Base-by-base conservation (phyloP, 768 basidiomycete genomes). In the Leucocoprinus birnbaumii region DNA sequence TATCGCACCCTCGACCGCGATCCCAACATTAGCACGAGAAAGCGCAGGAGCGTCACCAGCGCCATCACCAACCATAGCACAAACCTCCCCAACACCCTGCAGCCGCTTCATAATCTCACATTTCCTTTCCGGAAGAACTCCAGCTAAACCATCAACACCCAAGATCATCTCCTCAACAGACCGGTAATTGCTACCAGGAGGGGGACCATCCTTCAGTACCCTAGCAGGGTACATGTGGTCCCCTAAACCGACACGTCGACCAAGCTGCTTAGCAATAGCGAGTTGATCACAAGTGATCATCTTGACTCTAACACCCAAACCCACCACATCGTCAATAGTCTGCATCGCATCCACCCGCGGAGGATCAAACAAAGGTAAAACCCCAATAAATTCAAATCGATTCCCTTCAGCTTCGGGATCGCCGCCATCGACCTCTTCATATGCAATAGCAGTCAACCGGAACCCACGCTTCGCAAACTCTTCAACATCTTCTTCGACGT, bases 281-380 rank as follows among this genome's bases (percentile, higher is more conserved):
- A 98, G 91, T 77, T 98, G 96, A 70, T 98, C 96, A 80, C 96
- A 96, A 26, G 96, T 98, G 58, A 98, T 95, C 96, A 98, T 98
- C 86, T 98, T 98, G 69, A 98, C 96, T 70, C 88, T 90, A 67
- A 98, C 94, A 71, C 96, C 96, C 68, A 98, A 91, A 53, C 87
- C 87, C 53, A 94, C 80, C 48, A 96, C 96, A 71, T 98, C 94
- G 64, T 98, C 95, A 67, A 98, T 98, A 38, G 96, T 98, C 76
- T 98, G 93, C 79, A 98, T 97, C 72, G 96, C 98, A 68, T 98
- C 96, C 1, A 87, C 87, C 72, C 96, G 94, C 59, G 96, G 96
- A 60, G 96, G 96, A 69, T 98, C 95, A 73, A 91, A 97, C 77
- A 98, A 98, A 63, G 95, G 88, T 56, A 98, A 87, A 24, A 98